phyloP scores from a whole-genome alignment of 176 grass and related monocot genomes.

The Hordeum vulgare region MorexV3_pseudomolecules_assembly NC_058520.1:9776490-9776989 shows the following conservation, averaged over 20 bases:
- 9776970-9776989: constrained; percentile 67
- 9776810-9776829: constrained; percentile 62
- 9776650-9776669: neutral
- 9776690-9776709: neutral
- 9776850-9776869: neutral
- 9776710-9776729: constrained; percentile 9
- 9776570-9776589: constrained; percentile 63
- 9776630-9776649: neutral
- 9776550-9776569: constrained; percentile 64
- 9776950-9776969: constrained; percentile 85
- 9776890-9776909: neutral
- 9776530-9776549: constrained; percentile 59
- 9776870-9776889: neutral
- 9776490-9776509: constrained; percentile 56
- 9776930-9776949: constrained; percentile 73
- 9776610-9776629: neutral
- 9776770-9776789: constrained; percentile 71
- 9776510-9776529: constrained; percentile 70
- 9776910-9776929: constrained; percentile 54
- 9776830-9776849: neutral
- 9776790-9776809: constrained; percentile 86
- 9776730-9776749: constrained; percentile 74
- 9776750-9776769: constrained; percentile 54
- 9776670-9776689: neutral
- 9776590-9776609: constrained; percentile 40